Percentiles rank a stretch among this genome's conserved stretches.
Evolutionary conservation across 306 rosid genomes (phyloP).

Genomic region (Hippophae tibetana): DNA sequence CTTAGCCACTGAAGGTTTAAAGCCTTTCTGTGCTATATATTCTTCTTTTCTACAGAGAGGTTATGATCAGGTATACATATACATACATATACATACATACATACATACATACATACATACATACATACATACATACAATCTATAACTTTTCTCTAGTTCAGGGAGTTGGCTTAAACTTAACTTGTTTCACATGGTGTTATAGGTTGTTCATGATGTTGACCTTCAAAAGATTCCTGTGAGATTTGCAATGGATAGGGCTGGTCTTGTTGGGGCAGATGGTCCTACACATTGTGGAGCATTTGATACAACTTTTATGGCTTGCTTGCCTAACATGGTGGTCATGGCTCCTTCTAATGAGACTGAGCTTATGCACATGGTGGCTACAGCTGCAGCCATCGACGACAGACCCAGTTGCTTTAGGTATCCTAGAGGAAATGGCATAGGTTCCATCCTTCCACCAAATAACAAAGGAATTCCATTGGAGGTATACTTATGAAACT

Average conservation of each 20-base stretch:
- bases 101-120: background rate
- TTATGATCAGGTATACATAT: conserved; percentile 47
- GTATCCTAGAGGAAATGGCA: conserved; percentile 54
- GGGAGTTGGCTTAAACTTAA: background rate
- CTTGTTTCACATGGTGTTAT: background rate
- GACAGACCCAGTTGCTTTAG: conserved; percentile 62
- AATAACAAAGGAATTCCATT: conserved; percentile 42
- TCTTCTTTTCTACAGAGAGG: conserved; percentile 62
- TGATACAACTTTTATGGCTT: conserved; percentile 60
- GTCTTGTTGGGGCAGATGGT: conserved; percentile 64
- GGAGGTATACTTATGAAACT: conserved; percentile 27
- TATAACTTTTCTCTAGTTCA: background rate
- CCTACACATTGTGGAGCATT: conserved; percentile 75
- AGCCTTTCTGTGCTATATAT: conserved; percentile 62
- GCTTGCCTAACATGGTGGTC: conserved; percentile 64
- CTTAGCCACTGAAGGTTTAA: conserved; percentile 47
- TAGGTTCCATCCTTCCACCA: conserved; percentile 45
- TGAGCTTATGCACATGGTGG: conserved; percentile 58
- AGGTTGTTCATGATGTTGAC: conserved; percentile 64
- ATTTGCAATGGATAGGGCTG: conserved; percentile 56
- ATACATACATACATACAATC: background rate
- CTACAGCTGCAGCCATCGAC: conserved; percentile 65
- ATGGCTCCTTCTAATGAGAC: conserved; percentile 63
- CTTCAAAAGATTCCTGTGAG: conserved; percentile 60
- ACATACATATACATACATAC: background rate